Conservation (phyloP, 768 basidiomycete species). For the Panaeolus cyanescens region DNA sequence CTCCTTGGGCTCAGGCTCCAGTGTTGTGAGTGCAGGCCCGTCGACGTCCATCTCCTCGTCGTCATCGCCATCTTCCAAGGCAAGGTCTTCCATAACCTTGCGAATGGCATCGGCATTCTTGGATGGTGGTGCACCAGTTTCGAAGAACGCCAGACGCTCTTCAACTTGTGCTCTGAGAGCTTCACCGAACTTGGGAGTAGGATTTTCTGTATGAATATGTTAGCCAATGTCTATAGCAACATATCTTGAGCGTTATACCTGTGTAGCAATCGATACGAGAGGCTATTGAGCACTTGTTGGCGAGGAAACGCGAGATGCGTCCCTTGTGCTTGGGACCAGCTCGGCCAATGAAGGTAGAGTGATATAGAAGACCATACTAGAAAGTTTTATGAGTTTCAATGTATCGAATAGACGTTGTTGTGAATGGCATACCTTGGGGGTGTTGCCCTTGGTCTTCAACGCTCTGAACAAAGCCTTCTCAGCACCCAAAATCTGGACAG, state of each 20-base stretch:
- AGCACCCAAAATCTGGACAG: conserved; percentile 96
- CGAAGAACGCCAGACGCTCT: conserved; percentile 93
- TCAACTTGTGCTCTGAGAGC: conserved; percentile 93
- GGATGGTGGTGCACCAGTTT: conserved; percentile 83
- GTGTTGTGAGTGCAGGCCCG: conserved; percentile 54
- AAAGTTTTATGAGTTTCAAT: neutral
- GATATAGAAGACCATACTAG: conserved; percentile 96
- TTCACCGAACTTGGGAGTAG: conserved; percentile 93
- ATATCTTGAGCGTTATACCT: conserved; percentile 45
- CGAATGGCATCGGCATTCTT: conserved; percentile 94
- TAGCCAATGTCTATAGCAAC: neutral
- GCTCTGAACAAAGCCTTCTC: conserved; percentile 98
- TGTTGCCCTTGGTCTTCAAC: conserved; percentile 98
- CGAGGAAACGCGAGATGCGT: conserved; percentile 96
- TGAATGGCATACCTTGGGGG: conserved; percentile 72
- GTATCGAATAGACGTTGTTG: neutral
- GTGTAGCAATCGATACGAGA: conserved; percentile 95
- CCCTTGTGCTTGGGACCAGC: conserved; percentile 95
- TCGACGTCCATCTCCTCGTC: conserved; percentile 57
- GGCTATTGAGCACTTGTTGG: conserved; percentile 98
- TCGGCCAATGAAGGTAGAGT: conserved; percentile 95
- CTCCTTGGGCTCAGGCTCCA: conserved; percentile 59
- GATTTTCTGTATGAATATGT: conserved; percentile 55
- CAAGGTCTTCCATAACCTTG: conserved; percentile 81
- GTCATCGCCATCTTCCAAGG: conserved; percentile 65